These are phyloP conservation scores for Craterostigma plantagineum DNA, from an alignment of 257 asterid species.

Conservation along the genomic window DNA sequence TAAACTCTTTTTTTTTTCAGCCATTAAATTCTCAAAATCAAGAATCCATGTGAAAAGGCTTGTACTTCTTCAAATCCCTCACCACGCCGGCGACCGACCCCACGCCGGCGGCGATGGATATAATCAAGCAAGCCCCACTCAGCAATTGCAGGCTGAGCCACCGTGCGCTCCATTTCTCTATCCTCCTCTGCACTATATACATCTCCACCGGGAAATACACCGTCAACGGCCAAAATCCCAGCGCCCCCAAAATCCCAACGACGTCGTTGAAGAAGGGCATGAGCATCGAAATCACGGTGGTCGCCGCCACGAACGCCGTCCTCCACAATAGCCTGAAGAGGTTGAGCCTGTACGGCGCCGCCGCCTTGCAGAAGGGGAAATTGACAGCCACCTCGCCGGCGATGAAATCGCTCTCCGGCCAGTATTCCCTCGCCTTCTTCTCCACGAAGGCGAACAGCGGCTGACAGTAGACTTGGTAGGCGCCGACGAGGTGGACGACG, in stretches of 20 bases:
- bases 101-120: slow-evolving; percentile 30
- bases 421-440: slow-evolving; percentile 21
- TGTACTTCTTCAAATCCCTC: slow-evolving; percentile 25
- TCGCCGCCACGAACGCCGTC: slow-evolving; percentile 24
- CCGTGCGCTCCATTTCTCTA: slow-evolving; percentile 36
- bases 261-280: slow-evolving; percentile 48
- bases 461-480: slow-evolving; percentile 53
- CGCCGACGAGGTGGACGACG: slow-evolving; percentile 40
- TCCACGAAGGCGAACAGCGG: slow-evolving; percentile 45
- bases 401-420: slow-evolving; percentile 18
- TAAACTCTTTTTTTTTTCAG: no score
- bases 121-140: slow-evolving; percentile 21
- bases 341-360: slow-evolving; percentile 15
- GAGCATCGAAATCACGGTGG: slow-evolving; percentile 36
- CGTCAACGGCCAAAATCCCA: slow-evolving; percentile 59
- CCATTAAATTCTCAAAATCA: no score
- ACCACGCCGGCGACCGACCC: slow-evolving; percentile 43
- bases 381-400: no score
- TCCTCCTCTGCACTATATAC: slow-evolving; percentile 37
- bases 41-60: slow-evolving; percentile 15
- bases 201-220: slow-evolving; percentile 54
- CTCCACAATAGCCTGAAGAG: slow-evolving; percentile 37
- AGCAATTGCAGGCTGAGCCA: slow-evolving; percentile 30
- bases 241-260: slow-evolving; percentile 46
- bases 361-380: slow-evolving; percentile 10